Percentiles rank a stretch among this genome's conserved stretches.
Conservation (phyloP, 192 early-diverging fungal species). For the Dissophora globulifera region DNA sequence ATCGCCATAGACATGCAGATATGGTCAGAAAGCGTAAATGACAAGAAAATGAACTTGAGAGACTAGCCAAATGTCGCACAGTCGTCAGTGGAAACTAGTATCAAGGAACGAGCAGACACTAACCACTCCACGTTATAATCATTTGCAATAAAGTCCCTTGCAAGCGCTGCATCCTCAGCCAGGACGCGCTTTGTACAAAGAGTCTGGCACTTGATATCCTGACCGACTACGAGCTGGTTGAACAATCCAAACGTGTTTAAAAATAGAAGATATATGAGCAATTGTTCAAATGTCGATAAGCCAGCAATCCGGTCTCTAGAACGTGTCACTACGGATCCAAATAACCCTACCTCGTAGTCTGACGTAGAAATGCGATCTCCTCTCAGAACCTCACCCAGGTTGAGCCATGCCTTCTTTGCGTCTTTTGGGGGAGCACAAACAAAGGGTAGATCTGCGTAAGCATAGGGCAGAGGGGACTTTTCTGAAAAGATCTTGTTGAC, state of each 20-base stretch:
- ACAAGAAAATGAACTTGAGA: too few relatives aligned
- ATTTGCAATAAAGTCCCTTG: slow-evolving; percentile 62
- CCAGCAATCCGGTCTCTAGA: too few relatives aligned
- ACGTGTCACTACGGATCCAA: too few relatives aligned
- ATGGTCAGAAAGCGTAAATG: not conserved
- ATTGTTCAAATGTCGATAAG: too few relatives aligned
- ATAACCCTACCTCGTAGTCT: slow-evolving; percentile 64
- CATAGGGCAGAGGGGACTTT: slow-evolving; percentile 70
- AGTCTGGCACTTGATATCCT: slow-evolving; percentile 60
- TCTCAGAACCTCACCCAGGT: slow-evolving; percentile 74
- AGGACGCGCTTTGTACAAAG: slow-evolving; percentile 65
- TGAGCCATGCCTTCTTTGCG: slow-evolving; percentile 50
- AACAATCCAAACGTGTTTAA: too few relatives aligned
- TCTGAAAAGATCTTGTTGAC: slow-evolving; percentile 79
- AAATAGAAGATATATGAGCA: too few relatives aligned
- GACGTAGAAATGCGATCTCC: slow-evolving; percentile 77
- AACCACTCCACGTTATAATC: slow-evolving; percentile 73
- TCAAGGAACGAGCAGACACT: not conserved
- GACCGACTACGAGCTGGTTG: slow-evolving; percentile 54
- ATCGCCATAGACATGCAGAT: not conserved
- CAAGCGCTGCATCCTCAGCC: slow-evolving; percentile 53
- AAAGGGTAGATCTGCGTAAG: slow-evolving; percentile 72
- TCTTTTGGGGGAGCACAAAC: slow-evolving; percentile 62
- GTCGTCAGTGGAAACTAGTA: too few relatives aligned
- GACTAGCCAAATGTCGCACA: too few relatives aligned